Conservation (phyloP, 1,284 basidiomycete genomes). For the Nidula niveotomentosa region DNA sequence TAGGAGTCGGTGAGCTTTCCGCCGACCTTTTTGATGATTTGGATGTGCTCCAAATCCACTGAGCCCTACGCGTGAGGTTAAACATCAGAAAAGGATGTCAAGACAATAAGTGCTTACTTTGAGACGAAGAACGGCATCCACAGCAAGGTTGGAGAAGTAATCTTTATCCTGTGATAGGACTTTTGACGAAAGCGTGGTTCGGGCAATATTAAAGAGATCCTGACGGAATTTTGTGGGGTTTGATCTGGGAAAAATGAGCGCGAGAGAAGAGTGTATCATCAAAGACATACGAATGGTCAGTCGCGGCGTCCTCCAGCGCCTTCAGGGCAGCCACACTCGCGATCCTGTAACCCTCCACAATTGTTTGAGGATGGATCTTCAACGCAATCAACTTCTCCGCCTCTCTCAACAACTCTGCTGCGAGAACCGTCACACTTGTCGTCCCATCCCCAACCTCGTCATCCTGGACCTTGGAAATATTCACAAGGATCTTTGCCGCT, state of each 20-base stretch:
- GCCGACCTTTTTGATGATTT: slow-evolving; percentile 99
- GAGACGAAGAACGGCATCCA: slow-evolving; percentile 93
- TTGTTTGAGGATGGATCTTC: slow-evolving; percentile 98
- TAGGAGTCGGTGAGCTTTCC: slow-evolving; percentile 99
- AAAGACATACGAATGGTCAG: slow-evolving; percentile 77
- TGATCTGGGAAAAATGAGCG: slow-evolving; percentile 41
- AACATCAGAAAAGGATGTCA: neutral
- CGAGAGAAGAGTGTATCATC: neutral
- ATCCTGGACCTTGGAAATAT: slow-evolving; percentile 99
- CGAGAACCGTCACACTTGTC: slow-evolving; percentile 92
- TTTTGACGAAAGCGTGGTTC: slow-evolving; percentile 96
- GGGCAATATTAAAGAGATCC: slow-evolving; percentile 95
- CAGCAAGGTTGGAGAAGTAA: slow-evolving; percentile 98
- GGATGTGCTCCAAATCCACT: slow-evolving; percentile 97
- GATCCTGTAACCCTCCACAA: slow-evolving; percentile 97
- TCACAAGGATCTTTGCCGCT: slow-evolving; percentile 98
- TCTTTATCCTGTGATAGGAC: slow-evolving; percentile 97
- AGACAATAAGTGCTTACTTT: slow-evolving; percentile 51
- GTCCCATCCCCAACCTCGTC: slow-evolving; percentile 99
- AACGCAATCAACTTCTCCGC: slow-evolving; percentile 94
- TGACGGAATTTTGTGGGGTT: slow-evolving; percentile 79
- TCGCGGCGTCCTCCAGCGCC: slow-evolving; percentile 81
- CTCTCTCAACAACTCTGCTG: slow-evolving; percentile 90
- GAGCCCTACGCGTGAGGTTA: slow-evolving; percentile 62
- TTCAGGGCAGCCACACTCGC: slow-evolving; percentile 86